phyloP scores from a whole-genome alignment of 2,329 filamentous ascomycete genomes.

The Ophiostoma quercus region DNA sequence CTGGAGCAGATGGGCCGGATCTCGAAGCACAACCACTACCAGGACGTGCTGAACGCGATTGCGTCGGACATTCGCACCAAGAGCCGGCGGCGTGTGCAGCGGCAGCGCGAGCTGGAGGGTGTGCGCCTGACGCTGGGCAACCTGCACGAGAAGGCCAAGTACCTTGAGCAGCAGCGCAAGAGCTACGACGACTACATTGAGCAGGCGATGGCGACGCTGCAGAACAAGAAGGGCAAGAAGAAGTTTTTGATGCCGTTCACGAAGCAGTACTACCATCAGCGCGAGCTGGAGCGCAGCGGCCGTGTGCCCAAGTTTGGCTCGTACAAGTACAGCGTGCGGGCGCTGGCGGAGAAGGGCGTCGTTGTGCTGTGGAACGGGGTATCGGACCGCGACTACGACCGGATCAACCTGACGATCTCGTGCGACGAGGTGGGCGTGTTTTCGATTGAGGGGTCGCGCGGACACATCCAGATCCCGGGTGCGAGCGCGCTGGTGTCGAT shows the following conservation, averaged over 20 bases:
- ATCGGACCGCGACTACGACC: constrained; percentile 76
- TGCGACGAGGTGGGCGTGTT: constrained; percentile 94
- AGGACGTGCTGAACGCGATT: constrained; percentile 96
- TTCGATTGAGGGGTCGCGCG: constrained; percentile 81
- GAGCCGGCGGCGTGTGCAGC: constrained; percentile 84
- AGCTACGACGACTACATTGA: constrained; percentile 99
- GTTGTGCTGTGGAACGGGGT: constrained; percentile 88
- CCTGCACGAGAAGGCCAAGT: constrained; percentile 79
- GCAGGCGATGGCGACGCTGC: constrained; percentile 92
- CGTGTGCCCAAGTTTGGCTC: constrained; percentile 96
- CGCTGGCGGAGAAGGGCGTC: constrained; percentile 87
- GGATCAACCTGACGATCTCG: constrained; percentile 88
- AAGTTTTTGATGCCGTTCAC: constrained; percentile 93
- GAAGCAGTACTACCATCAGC: constrained; percentile 97
- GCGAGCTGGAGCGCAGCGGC: constrained; percentile 85
- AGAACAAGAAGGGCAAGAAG: constrained; percentile 95
- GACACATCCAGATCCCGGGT: constrained; percentile 92
- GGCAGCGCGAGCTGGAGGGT: constrained; percentile 83
- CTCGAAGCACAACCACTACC: constrained; percentile 85
- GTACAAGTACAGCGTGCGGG: constrained; percentile 91
- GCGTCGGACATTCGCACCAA: constrained; percentile 96
- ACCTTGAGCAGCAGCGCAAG: constrained; percentile 91
- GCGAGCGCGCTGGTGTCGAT: constrained; percentile 83
- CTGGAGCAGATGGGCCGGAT: constrained; percentile 85
- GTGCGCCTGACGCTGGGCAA: constrained; percentile 70